Percentiles rank a stretch among this genome's conserved stretches.
phyloP scores from a whole-genome alignment of 768 basidiomycete genomes.

The Amanita exitialis region DNA sequence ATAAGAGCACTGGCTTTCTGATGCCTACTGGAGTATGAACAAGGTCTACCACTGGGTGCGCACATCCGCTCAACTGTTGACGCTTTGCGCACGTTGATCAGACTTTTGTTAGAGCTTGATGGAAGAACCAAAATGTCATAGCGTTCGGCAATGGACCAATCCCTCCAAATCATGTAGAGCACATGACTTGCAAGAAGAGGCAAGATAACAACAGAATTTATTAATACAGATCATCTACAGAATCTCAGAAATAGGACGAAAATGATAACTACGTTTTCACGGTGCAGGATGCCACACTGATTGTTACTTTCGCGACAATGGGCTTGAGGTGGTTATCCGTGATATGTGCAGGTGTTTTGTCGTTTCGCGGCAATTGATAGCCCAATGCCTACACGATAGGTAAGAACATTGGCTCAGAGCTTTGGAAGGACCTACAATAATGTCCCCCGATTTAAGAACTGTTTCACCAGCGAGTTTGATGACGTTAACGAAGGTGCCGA shows the following conservation, averaged over 20 bases:
- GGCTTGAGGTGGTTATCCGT: conserved; percentile 36
- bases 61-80: background rate
- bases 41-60: too few species aligned
- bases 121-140: background rate
- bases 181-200: background rate
- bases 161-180: background rate
- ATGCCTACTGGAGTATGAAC: too few species aligned
- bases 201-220: background rate
- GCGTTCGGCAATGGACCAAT: background rate
- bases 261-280: background rate
- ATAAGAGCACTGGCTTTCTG: background rate
- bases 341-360: conserved; percentile 25
- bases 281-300: conserved; percentile 2
- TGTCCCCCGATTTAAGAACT: conserved; percentile 29
- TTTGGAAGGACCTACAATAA: conserved; percentile 24
- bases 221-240: background rate
- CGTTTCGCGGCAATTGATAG: conserved; percentile 24
- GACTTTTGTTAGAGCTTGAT: background rate
- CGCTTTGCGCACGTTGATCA: background rate
- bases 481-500: conserved; percentile 41
- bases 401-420: background rate
- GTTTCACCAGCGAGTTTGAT: conserved; percentile 24
- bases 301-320: conserved; percentile 28
- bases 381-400: conserved; percentile 20
- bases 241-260: background rate